Base-by-base conservation (phyloP, 2,329 filamentous ascomycete genomes). In the Penicillium expansum region DNA sequence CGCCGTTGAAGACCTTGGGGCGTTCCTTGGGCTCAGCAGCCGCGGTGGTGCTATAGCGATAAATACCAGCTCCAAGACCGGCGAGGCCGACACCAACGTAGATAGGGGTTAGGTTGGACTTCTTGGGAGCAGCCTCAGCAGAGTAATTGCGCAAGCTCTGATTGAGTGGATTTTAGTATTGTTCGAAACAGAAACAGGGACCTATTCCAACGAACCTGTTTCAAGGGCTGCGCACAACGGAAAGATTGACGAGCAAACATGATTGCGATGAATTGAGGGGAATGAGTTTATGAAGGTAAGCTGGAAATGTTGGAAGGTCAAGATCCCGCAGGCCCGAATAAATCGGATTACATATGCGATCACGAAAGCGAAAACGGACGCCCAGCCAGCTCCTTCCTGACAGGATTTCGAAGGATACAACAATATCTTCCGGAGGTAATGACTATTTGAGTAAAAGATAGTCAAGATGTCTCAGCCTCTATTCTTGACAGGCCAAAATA, bases 111-210 rank as follows among this genome's bases (percentile, higher is more conserved):
- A 84, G 86, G 71, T 80, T 83, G 71, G 82, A 78, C 75, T 85
- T 84, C 61, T 73, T 65, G 48, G 62, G 63, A 47, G 59, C 51
- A 43, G 76, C 73, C 60, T 80, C 75, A 62, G 90, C 89, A 56
- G 92, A 90, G 76, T 96, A 97, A 69, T 82, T 81, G 71, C 86
- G 85, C 72, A 85, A 79, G 71, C 83, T 82, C 86, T 89, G 67
- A 39, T 45, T 38, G 24, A 45, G 53, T 48, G 22, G n/a, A 27
- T 45, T 16, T 55, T 37, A 55, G 52, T 27, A 45, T 42, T 30
- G 27, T 39, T 52, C 42, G 3, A 18, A 2, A 22, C 13, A 24
- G 37, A 27, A 39, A 14, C 11, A 8, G 39, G 16, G 35, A 35
- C 14, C 9, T 32, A 13, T 38, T 38, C 30, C 10, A 11, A 73